Evolutionary conservation across 352 stramenopile species (phyloP), one percentile per base, ranked within the genome.

Genomic region (Globisporangium spinosum): DNA sequence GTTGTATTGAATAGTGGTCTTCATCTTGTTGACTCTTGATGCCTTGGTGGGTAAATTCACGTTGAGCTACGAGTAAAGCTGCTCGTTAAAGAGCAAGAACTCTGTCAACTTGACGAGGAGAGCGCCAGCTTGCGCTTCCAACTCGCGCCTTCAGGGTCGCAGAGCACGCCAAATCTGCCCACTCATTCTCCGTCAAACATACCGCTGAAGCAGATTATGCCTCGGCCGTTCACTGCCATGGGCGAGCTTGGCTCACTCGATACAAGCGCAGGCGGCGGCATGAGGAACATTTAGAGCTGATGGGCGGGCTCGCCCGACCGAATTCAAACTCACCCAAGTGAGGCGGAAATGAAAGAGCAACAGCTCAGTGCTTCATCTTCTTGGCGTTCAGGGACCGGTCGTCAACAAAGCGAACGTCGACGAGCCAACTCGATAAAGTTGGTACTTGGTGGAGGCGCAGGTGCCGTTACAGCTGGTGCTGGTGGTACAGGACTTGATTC

Each of bases 281-380:
- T 58, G 53, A 62, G 59, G 58, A 78, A 74, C 38, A 89, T 91
- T 43, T 78, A 87, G 10, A 85, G 63, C 60, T 91, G 83, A 79
- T 91, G 83, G 83, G 68, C 79, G 1, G 83, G 82, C 6, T 20
- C 32, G 13, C 47, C 64, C 2, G 63, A 51, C 10, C 56, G 35
- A 23, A 17, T 7, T 51, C 43, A 22, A 23, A 10, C 17, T 40
- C 32, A 17, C 15, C 15, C 34, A 6, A 49, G 22, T n/a, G 27
- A 34, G 34, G 23, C 20, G 20, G 66, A 53, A 20, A 8, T 22
- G 59, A 47, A 12, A 29, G 1, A 74, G 76, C 58, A 65, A 23
- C 70, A n/a, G 40, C 29, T 62, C 1, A 10, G 32, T 10, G 32
- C 32, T 38, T 38, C 32, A 12, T 38, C 32, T 38, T 38, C 32